Conservation (phyloP, 75 land plant genomes). For the Pinus taeda region DNA sequence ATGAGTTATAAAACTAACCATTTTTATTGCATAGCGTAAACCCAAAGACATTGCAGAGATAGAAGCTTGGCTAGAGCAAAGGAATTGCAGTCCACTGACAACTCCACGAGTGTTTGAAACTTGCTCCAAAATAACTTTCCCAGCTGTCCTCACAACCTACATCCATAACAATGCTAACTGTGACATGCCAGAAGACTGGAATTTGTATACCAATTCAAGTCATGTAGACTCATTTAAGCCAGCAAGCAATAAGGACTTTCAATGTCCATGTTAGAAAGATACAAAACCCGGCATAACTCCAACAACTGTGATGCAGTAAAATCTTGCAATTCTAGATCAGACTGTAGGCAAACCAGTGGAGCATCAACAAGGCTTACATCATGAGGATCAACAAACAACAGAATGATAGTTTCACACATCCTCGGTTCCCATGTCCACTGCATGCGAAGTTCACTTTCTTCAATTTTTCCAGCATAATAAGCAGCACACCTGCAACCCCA, state of each 20-base stretch:
- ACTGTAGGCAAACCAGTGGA: conserved; percentile 4
- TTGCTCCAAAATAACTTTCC: conserved; percentile 52
- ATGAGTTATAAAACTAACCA: conserved; percentile 33
- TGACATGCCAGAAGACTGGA: background rate
- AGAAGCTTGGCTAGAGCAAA: conserved; percentile 53
- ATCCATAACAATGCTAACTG: conserved; percentile 7
- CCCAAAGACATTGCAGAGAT: conserved; percentile 50
- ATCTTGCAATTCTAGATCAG: background rate
- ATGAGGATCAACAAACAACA: conserved; percentile 65
- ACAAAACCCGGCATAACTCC: too few species aligned
- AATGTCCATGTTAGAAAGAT: background rate
- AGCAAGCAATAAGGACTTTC: background rate
- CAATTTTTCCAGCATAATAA: conserved; percentile 42
- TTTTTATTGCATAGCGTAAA: conserved; percentile 56
- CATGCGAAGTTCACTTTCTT: conserved; percentile 36
- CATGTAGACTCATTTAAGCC: background rate
- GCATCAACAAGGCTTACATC: conserved; percentile 45
- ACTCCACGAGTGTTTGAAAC: conserved; percentile 54
- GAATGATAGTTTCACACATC: conserved; percentile 78
- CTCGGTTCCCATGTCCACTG: conserved; percentile 89
- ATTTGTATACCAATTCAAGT: background rate
- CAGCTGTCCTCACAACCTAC: conserved; percentile 55
- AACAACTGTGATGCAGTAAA: too few species aligned
- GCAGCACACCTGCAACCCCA: conserved; percentile 58
- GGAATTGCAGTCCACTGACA: conserved; percentile 66